Percentiles rank a stretch among this genome's conserved stretches.
These are phyloP conservation scores for Achaetomiella virescens DNA, from an alignment of 495 filamentous ascomycete species.

Conservation along the genomic window DNA sequence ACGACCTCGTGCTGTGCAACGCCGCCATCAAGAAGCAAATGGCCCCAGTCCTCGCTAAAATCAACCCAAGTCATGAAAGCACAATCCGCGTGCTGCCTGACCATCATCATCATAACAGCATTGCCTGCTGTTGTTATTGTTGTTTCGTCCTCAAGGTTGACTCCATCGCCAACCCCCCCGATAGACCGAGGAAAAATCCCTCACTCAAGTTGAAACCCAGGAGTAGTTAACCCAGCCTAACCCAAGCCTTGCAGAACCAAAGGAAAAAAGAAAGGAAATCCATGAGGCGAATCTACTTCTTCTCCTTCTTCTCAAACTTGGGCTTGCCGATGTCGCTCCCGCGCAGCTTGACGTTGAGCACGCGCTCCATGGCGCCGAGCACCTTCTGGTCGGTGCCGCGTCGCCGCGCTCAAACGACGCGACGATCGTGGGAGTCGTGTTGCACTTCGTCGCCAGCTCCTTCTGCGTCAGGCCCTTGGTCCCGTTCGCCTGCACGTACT, in stretches of 20 bases:
- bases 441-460: constrained; percentile 90
- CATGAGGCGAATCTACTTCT: constrained; percentile 33
- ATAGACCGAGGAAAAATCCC: neutral
- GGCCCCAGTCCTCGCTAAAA: constrained; percentile 9
- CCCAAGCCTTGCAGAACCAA: neutral
- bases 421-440: constrained; percentile 72
- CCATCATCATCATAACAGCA: constrained; percentile 2
- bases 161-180: neutral
- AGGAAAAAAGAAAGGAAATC: neutral
- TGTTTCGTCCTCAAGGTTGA: neutral
- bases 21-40: constrained; percentile 4
- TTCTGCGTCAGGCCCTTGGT: constrained; percentile 83
- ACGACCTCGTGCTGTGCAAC: constrained; percentile 8
- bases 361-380: constrained; percentile 69
- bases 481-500: constrained; percentile 48
- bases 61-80: constrained; percentile 5
- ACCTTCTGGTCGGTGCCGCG: constrained; percentile 83
- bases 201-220: no score
- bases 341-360: constrained; percentile 78
- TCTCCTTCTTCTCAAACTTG: constrained; percentile 66
- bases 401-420: constrained; percentile 81
- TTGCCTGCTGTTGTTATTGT: neutral
- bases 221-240: neutral
- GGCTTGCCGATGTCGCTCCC: constrained; percentile 71
- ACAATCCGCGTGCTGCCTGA: neutral